Evolutionary conservation across 108 stramenopile genomes (phyloP).

Genomic region (Cyclotella distinguenda): DNA sequence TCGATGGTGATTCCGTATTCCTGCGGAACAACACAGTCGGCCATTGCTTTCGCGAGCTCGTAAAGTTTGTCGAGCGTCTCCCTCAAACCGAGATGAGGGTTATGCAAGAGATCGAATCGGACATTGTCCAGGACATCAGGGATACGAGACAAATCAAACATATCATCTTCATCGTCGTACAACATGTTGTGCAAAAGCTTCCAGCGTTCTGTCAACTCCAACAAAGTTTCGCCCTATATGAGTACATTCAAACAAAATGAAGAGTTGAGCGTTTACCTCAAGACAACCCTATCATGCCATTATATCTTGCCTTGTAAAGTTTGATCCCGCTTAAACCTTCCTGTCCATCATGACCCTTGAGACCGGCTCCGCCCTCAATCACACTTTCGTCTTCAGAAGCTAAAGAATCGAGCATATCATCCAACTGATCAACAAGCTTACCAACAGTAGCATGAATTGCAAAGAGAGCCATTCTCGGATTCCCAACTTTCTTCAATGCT

Average conservation of each 20-base stretch:
- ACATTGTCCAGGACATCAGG: slow-evolving; percentile 92
- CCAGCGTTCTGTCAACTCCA: slow-evolving; percentile 95
- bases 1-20: slow-evolving; percentile 92
- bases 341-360: slow-evolving; percentile 70
- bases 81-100: slow-evolving; percentile 83
- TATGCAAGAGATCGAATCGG: slow-evolving; percentile 84
- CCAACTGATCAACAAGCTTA: slow-evolving; percentile 80
- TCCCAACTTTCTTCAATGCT: slow-evolving; percentile 82
- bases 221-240: slow-evolving; percentile 86
- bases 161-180: slow-evolving; percentile 80
- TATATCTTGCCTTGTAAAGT: slow-evolving; percentile 62
- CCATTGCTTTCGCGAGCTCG: slow-evolving; percentile 87
- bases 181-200: slow-evolving; percentile 83
- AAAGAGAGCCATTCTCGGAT: slow-evolving; percentile 83
- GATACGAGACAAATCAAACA: slow-evolving; percentile 89
- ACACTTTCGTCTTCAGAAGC: slow-evolving; percentile 73
- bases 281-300: background rate
- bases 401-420: slow-evolving; percentile 76
- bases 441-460: slow-evolving; percentile 84
- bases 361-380: slow-evolving; percentile 82
- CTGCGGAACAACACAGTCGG: slow-evolving; percentile 95
- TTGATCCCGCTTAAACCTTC: slow-evolving; percentile 84
- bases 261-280: background rate
- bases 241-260: background rate
- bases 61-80: slow-evolving; percentile 84